Evolutionary conservation across 176 grass and related monocot genomes (phyloP).

Genomic region (Rhipidocladum racemiflorum): DNA sequence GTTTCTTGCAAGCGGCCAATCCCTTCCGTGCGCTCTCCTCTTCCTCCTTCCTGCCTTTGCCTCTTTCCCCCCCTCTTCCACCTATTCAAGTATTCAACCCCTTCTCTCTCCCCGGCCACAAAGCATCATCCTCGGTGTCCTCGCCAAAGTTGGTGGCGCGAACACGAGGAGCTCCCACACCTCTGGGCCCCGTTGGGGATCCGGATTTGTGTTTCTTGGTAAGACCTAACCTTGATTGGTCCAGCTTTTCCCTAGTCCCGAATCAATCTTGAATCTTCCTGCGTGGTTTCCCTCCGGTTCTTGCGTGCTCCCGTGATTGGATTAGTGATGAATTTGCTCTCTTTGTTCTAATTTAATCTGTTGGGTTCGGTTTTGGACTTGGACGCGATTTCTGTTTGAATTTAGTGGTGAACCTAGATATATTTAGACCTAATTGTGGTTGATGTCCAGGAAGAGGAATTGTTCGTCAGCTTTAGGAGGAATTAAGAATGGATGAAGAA

Average conservation of each 20-base stretch:
- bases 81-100: not conserved
- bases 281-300: not conserved
- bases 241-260: not conserved
- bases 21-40: no score
- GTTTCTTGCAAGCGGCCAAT: no score
- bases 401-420: not conserved
- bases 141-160: no score
- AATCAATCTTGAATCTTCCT: not conserved
- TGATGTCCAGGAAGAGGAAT: not conserved
- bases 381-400: not conserved
- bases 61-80: not conserved
- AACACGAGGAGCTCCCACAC: not conserved
- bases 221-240: not conserved
- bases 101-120: no score
- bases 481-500: conserved; percentile 22
- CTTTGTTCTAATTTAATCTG: not conserved
- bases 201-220: not conserved
- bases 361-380: not conserved
- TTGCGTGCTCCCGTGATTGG: not conserved
- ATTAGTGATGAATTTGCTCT: not conserved
- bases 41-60: not conserved
- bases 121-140: no score
- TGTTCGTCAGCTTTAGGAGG: not conserved
- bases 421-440: not conserved
- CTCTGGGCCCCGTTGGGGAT: not conserved